Evolutionary conservation across 306 rosid species (phyloP), one percentile per base, ranked within the genome.

Genomic region (Crataegus laevigata): DNA sequence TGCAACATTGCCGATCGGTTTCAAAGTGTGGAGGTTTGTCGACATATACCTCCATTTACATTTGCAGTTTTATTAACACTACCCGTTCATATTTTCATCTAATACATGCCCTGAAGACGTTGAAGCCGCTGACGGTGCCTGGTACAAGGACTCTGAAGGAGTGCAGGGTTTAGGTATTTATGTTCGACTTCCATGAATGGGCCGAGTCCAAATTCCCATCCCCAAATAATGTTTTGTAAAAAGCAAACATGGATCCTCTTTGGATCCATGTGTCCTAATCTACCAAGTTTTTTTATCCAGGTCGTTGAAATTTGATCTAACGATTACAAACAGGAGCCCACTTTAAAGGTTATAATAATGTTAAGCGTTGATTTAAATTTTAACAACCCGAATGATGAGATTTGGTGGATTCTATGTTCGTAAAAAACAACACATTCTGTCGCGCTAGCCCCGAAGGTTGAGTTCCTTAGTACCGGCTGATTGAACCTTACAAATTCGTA

Each of bases 21-120:
- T 84, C 64, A 83, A 77, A 84, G 70, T 87, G 90, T 72, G 86
- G 90, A 85, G 89, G 90, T 85, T 15, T 52, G 80, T 71, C 34
- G 24, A 58, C 58, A 19, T 18, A 57, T 40, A 57, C 42, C 36
- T 78, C 15, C 13, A 17, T 43, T 14, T 19, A 36, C 34, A 32
- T 62, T 28, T 25, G 30, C 30, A 19, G 22, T 57, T 58, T 42
- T 40, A 26, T n/a, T 32, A 13, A 68, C 36, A 60, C 71, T 43
- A 7, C 12, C 28, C 42, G 22, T 66, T 62, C 15, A 77, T 28
- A 52, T 19, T 60, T 77, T 63, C 85, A 84, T 88, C 50, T 47
- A 82, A 84, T 75, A 77, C 85, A 67, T 87, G 77, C 87, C 90
- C 55, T 87, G 87, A 87, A 76, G 52, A 52, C 42, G 51, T 22